These are phyloP conservation scores for Dothistroma septosporum DNA, from an alignment of 2,329 filamentous ascomycete genomes.

Conservation along the genomic window DNA sequence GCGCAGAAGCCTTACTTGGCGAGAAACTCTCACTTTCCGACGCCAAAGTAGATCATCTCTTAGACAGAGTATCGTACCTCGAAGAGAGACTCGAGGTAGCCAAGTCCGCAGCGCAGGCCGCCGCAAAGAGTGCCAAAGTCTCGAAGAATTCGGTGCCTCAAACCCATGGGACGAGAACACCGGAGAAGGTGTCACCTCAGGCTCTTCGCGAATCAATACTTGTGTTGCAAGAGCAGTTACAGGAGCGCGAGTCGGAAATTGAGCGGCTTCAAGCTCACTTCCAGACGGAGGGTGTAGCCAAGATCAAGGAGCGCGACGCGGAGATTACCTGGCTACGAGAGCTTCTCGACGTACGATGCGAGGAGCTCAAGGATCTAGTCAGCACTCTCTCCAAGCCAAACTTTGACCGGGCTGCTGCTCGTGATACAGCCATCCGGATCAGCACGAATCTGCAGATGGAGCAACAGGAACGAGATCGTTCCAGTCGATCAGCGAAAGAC, in stretches of 20 bases:
- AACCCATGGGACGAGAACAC: constrained; percentile 45
- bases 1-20: constrained; percentile 71
- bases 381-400: constrained; percentile 65
- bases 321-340: constrained; percentile 95
- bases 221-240: constrained; percentile 92
- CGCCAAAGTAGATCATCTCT: constrained; percentile 77
- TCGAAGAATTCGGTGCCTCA: constrained; percentile 25
- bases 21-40: constrained; percentile 78
- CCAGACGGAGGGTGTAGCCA: constrained; percentile 72
- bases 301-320: constrained; percentile 85
- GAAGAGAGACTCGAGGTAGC: constrained; percentile 90
- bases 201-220: constrained; percentile 93
- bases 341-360: constrained; percentile 80
- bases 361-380: constrained; percentile 91
- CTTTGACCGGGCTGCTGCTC: constrained; percentile 74
- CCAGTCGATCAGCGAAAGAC: constrained; percentile 39
- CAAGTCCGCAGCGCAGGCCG: constrained; percentile 79
- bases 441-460: constrained; percentile 97
- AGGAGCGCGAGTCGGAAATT: constrained; percentile 85
- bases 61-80: constrained; percentile 77
- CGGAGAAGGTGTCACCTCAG: constrained; percentile 89
- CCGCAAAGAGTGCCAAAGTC: constrained; percentile 59
- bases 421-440: constrained; percentile 86
- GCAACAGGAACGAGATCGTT: constrained; percentile 86
- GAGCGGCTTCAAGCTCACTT: constrained; percentile 77